These are phyloP conservation scores for Ustilago cynodontis DNA, from an alignment of 1,284 basidiomycete species.

Conservation along the genomic window DNA sequence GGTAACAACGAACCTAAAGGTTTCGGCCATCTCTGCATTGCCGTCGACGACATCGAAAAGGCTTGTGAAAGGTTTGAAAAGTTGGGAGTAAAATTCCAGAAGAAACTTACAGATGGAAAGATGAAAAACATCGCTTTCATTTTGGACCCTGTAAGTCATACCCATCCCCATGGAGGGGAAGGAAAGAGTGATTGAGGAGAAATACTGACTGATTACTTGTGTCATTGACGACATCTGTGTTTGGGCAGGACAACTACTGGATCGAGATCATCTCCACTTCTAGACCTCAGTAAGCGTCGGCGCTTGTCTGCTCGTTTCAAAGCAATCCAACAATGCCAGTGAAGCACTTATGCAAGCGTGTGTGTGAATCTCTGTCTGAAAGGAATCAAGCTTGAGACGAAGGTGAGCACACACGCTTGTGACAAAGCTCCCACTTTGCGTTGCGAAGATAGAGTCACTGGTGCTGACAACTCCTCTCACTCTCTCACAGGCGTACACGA, in stretches of 20 bases:
- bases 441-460: neutral
- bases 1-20: constrained; percentile 66
- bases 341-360: neutral
- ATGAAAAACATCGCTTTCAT: constrained; percentile 89
- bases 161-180: neutral
- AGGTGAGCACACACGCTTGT: constrained; percentile 3
- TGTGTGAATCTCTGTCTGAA: neutral
- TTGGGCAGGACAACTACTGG: constrained; percentile 71
- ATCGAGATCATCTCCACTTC: constrained; percentile 72
- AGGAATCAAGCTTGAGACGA: neutral
- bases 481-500: constrained; percentile 7
- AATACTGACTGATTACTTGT: constrained; percentile 16
- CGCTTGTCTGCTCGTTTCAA: too few species aligned
- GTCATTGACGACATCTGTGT: neutral
- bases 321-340: neutral
- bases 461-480: neutral
- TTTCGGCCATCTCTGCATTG: constrained; percentile 78
- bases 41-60: constrained; percentile 83
- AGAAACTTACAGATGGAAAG: constrained; percentile 84
- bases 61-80: constrained; percentile 87
- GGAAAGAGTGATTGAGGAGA: neutral
- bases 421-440: too few species aligned
- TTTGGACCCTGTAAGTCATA: constrained; percentile 78
- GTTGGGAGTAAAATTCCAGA: constrained; percentile 88
- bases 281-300: constrained; percentile 50